Conservation (phyloP, 768 basidiomycete genomes). For the Mycena leptocephala region DNA sequence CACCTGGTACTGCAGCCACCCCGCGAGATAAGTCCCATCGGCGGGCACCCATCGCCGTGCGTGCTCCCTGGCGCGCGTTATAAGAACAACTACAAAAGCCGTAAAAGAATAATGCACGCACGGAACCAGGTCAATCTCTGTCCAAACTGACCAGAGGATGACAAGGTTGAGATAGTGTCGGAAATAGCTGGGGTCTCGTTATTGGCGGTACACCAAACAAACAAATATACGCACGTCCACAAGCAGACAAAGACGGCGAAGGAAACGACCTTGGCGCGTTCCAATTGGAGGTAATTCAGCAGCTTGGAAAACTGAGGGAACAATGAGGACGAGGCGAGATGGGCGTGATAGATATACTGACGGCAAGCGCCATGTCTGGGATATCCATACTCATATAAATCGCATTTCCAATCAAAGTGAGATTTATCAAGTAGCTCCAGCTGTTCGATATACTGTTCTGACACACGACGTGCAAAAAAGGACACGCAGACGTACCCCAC, state of each 20-base stretch:
- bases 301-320: constrained; percentile 82
- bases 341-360: constrained; percentile 55
- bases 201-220: not conserved
- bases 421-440: constrained; percentile 87
- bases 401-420: constrained; percentile 92
- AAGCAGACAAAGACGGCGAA: constrained; percentile 78
- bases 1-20: constrained; percentile 90
- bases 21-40: constrained; percentile 78
- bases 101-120: constrained; percentile 55
- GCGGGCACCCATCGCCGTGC: constrained; percentile 72
- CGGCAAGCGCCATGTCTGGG: constrained; percentile 91
- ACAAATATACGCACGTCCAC: constrained; percentile 81
- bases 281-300: constrained; percentile 87
- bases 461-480: not conserved
- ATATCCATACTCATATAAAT: constrained; percentile 98
- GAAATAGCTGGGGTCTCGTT: constrained; percentile 80
- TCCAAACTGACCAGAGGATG: constrained; percentile 92
- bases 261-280: constrained; percentile 71
- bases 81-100: not conserved
- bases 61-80: constrained; percentile 62
- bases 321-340: not conserved
- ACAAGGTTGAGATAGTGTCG: constrained; percentile 92
- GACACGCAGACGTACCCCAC: constrained; percentile 73
- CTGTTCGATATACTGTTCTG: constrained; percentile 54
- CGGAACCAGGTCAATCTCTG: constrained; percentile 84